Percentiles rank a stretch among this genome's conserved stretches.
phyloP scores from a whole-genome alignment of 257 asterid species.

The Solanum chilense region DNA sequence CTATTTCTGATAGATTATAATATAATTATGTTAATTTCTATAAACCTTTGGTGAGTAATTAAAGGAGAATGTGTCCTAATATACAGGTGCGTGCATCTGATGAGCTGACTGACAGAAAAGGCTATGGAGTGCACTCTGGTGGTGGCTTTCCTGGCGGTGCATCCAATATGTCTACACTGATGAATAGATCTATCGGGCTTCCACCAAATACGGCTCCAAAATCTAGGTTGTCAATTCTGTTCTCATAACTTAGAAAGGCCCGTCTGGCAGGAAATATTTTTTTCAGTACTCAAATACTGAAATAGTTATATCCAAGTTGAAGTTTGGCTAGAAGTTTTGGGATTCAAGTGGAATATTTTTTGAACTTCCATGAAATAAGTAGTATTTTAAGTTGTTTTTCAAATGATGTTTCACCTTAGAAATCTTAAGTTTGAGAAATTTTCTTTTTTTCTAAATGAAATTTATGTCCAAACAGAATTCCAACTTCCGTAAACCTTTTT shows the following conservation, averaged over 20 bases:
- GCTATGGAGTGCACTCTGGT: conserved; percentile 21
- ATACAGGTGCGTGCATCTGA: conserved; percentile 44
- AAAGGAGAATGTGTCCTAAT: background rate
- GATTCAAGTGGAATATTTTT: background rate
- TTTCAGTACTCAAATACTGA: background rate
- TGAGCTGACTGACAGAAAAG: conserved; percentile 32
- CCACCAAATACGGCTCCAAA: conserved; percentile 29
- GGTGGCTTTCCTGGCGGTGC: conserved; percentile 26
- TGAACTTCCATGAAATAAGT: background rate
- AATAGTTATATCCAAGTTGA: background rate
- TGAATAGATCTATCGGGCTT: conserved; percentile 27
- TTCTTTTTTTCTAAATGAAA: background rate
- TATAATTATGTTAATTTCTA: background rate
- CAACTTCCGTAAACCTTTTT: background rate
- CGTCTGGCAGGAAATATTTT: background rate
- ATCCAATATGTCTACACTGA: conserved; percentile 27
- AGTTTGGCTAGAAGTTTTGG: background rate
- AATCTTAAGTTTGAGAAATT: background rate
- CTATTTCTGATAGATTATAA: background rate
- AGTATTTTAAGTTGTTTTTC: background rate
- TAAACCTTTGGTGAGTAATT: background rate
- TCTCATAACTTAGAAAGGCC: background rate
- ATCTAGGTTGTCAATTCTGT: conserved; percentile 36
- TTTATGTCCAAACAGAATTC: background rate
- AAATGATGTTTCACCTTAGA: background rate